Evolutionary conservation across 1,284 basidiomycete species (phyloP), one percentile per base, ranked within the genome.

Genomic region (Rhodotorula sp.): DNA sequence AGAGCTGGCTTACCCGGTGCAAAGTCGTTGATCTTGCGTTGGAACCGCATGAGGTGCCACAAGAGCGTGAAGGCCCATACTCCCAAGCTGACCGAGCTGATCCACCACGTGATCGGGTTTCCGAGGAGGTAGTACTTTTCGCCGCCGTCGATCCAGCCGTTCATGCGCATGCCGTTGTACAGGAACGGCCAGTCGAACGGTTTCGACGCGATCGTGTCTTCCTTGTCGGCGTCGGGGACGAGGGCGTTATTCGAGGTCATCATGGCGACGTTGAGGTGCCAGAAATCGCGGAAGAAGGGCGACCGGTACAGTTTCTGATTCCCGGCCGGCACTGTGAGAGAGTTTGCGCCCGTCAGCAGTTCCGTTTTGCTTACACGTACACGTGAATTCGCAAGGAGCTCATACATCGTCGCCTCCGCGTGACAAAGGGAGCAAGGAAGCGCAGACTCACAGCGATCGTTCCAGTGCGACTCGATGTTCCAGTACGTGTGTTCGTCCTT

Each of bases 201-300:
- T 77, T 87, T 87, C 48, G 93, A 95, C 0, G 95, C 95, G 62
- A 99, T 87, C 76, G 97, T 93, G 80, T 99, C 95, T 76, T 95
- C 92, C 83, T 99, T 99, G 84, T 99, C 95, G 0, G 94, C 91
- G 78, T 99, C 94, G 0, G 95, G 95, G 57, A 98, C 83, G 65
- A 99, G 88, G 0, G 96, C 95, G 80, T 99, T 99, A 84, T 99
- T 99, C 7, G 95, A 96, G 0, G 94, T 97, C 93, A 96, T 95
- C 96, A 99, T 99, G 22, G 95, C 95, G 22, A 99, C 92, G 79
- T 99, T 99, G 68, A 99, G 87, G 81, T 99, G 95, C 87, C 93
- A 94, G 82, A 99, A 98, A 82, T 99, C 95, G 67, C 91, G 89
- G 67, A 97, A 83, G 86, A 99, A 99, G 0, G 95, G 91, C 4